Conservation (phyloP, 345 rosid species). For the Carallia brachiata region DNA sequence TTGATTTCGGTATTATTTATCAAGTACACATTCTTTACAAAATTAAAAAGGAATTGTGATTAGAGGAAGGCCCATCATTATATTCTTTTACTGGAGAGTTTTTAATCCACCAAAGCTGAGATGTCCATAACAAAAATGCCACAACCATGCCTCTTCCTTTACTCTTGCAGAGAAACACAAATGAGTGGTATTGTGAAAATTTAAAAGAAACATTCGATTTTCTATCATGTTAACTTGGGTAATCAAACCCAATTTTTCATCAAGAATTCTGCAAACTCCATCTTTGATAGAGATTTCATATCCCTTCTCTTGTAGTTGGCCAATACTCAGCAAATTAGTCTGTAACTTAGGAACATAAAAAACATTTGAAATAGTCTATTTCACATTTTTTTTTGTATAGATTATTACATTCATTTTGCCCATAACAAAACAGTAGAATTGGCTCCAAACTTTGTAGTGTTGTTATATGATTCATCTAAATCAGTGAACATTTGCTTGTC, state of each 20-base stretch:
- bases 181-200: not conserved
- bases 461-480: not conserved
- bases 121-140: not conserved
- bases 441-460: not conserved
- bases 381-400: not conserved
- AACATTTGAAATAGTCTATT: constrained; percentile 1
- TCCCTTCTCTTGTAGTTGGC: constrained; percentile 3
- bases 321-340: not conserved
- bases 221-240: not conserved
- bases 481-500: not conserved
- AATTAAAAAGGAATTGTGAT: not conserved
- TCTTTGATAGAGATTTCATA: not conserved
- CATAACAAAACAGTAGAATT: not conserved
- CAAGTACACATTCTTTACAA: not conserved
- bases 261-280: not conserved
- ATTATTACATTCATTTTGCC: constrained; percentile 3
- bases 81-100: not conserved
- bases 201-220: not conserved
- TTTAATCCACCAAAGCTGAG: not conserved
- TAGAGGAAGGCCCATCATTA: not conserved
- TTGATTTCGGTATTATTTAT: not conserved
- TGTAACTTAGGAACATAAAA: not conserved
- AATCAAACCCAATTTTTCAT: not conserved
- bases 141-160: not conserved
- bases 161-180: not conserved